A percentile compares a stretch with the other conserved stretches of the same genome.
Evolutionary conservation across 1,139 yeast genomes (phyloP).

Genomic region (Hyphopichia pseudoburtonii): DNA sequence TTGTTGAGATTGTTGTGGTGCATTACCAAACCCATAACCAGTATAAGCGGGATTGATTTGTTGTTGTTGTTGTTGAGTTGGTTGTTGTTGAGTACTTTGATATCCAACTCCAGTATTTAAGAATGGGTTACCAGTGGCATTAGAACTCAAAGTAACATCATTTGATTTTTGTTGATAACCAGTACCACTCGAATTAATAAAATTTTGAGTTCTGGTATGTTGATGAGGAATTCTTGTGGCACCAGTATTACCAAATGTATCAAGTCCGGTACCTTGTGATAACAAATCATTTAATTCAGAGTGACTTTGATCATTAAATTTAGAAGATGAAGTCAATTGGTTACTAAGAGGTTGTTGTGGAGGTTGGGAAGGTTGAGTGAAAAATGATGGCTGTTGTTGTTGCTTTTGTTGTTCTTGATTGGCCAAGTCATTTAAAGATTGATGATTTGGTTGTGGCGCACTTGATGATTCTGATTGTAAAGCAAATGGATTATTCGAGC

Average conservation of each 20-base stretch:
- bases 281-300: constrained; percentile 71
- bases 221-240: constrained; percentile 89
- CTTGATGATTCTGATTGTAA: constrained; percentile 29
- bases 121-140: constrained; percentile 70
- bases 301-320: constrained; percentile 55
- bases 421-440: constrained; percentile 20
- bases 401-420: constrained; percentile 27
- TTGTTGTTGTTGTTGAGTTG: constrained; percentile 16
- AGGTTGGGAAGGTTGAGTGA: constrained; percentile 19
- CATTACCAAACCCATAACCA: constrained; percentile 92
- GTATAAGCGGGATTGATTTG: constrained; percentile 56
- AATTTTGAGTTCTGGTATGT: constrained; percentile 77
- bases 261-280: constrained; percentile 88
- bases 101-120: constrained; percentile 73
- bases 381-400: constrained; percentile 21
- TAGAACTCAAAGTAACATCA: constrained; percentile 38
- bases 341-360: constrained; percentile 28
- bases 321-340: constrained; percentile 37
- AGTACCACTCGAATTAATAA: constrained; percentile 85
- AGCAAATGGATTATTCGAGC: constrained; percentile 91
- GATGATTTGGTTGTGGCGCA: constrained; percentile 25
- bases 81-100: constrained; percentile 52
- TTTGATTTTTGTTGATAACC: constrained; percentile 60
- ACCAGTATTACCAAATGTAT: constrained; percentile 95
- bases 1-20: constrained; percentile 35